phyloP scores from a whole-genome alignment of 2,329 filamentous ascomycete species.

The Pezicula neosporulosa region DNA sequence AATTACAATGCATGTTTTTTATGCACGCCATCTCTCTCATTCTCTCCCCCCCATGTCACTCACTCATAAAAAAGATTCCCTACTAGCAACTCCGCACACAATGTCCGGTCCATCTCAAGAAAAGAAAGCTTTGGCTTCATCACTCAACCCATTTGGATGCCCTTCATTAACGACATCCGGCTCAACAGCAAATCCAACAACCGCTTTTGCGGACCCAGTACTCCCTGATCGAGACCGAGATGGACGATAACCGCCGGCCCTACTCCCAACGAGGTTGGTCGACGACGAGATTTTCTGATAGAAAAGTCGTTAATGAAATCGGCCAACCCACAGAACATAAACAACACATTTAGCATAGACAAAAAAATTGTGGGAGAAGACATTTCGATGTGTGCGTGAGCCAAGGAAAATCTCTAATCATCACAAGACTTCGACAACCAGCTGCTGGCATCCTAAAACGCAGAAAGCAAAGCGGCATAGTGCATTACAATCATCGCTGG shows the following conservation, averaged over 20 bases:
- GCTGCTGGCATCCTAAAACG: slow-evolving; percentile 13
- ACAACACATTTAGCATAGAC: slow-evolving; percentile 6
- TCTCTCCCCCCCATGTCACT: too few relatives aligned
- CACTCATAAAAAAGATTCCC: too few relatives aligned
- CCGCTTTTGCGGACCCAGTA: slow-evolving; percentile 11
- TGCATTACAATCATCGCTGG: slow-evolving; percentile 30
- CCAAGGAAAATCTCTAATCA: slow-evolving; percentile 18
- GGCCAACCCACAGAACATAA: slow-evolving; percentile 1
- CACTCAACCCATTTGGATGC: slow-evolving; percentile 3
- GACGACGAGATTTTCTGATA: slow-evolving; percentile 15
- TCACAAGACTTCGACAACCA: slow-evolving; percentile 16
- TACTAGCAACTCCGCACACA: too few relatives aligned
- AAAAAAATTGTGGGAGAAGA: slow-evolving; percentile 10
- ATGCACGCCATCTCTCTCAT: too few relatives aligned
- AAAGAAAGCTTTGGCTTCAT: slow-evolving; percentile 7
- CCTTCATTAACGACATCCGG: slow-evolving; percentile 9
- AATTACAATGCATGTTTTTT: too few relatives aligned
- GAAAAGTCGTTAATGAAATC: slow-evolving; percentile 15
- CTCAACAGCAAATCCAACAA: slow-evolving; percentile 10
- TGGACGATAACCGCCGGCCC: too few relatives aligned
- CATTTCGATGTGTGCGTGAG: slow-evolving; percentile 21
- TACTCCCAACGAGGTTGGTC: too few relatives aligned
- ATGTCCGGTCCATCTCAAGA: slow-evolving; percentile 12
- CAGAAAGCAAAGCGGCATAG: slow-evolving; percentile 24
- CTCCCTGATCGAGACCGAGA: slow-evolving; percentile 10